A percentile compares a stretch with the other conserved stretches of the same genome.
Evolutionary conservation across 805 yeast species (phyloP).

Genomic region (Candida succiphila): DNA sequence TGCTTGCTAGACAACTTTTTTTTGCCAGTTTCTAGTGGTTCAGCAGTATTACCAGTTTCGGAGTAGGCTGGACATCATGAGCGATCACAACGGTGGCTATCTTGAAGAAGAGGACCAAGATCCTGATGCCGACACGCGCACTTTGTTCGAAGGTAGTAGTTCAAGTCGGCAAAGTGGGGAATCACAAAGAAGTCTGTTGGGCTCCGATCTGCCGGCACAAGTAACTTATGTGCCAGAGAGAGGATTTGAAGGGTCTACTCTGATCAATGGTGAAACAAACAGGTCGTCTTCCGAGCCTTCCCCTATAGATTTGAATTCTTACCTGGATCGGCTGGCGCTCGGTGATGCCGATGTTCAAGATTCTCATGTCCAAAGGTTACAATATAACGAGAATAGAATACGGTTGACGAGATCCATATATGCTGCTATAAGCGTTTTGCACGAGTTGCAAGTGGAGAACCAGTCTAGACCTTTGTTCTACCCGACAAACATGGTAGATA

Average conservation of each 20-base stretch:
- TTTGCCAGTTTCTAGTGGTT: too few relatives aligned
- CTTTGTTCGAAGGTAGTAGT: too few relatives aligned
- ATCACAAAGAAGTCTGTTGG: background rate
- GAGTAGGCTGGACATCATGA: too few relatives aligned
- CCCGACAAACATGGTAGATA: conserved; percentile 33
- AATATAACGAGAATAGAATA: conserved; percentile 63
- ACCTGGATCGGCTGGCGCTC: background rate
- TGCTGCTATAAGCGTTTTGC: conserved; percentile 39
- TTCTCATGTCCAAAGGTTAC: conserved; percentile 55
- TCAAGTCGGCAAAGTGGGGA: background rate
- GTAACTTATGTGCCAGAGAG: background rate
- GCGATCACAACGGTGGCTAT: too few relatives aligned
- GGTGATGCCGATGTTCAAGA: too few relatives aligned
- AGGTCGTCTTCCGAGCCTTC: background rate
- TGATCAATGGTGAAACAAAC: conserved; percentile 13
- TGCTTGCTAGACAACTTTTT: too few relatives aligned
- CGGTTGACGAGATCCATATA: conserved; percentile 54
- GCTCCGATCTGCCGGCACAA: background rate
- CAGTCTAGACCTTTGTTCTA: conserved; percentile 50
- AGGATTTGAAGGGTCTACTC: conserved; percentile 12
- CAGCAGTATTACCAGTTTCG: too few relatives aligned
- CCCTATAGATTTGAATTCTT: background rate
- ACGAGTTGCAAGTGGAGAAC: conserved; percentile 47
- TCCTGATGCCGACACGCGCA: background rate
- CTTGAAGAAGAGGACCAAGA: too few relatives aligned